A percentile compares a stretch with the other conserved stretches of the same genome.
These are phyloP conservation scores for Tritrichomonas musculus DNA, from an alignment of 208 protist genomes.

Conservation along the genomic window DNA sequence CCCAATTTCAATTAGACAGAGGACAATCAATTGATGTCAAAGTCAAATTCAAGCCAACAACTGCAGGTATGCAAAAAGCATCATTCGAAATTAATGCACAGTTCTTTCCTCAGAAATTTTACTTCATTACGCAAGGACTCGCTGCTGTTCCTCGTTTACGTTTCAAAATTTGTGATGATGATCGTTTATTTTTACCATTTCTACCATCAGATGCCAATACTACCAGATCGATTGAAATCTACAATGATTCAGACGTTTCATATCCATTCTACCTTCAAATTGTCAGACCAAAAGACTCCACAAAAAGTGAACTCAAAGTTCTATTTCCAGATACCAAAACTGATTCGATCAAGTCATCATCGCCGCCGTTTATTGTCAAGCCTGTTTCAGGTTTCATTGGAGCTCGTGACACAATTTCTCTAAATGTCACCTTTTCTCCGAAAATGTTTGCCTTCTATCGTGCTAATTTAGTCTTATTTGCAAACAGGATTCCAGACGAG, in stretches of 20 bases:
- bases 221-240: background rate
- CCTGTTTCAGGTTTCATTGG: background rate
- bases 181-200: background rate
- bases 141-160: background rate
- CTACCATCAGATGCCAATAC: constrained; percentile 10
- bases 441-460: constrained; percentile 1
- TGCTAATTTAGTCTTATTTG: background rate
- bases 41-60: background rate
- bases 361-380: background rate
- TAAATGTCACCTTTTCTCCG: background rate
- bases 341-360: background rate
- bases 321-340: background rate
- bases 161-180: background rate
- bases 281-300: background rate
- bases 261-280: constrained; percentile 27
- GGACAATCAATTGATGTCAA: constrained; percentile 9
- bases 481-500: constrained; percentile 10
- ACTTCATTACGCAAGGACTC: background rate
- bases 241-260: background rate
- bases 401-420: background rate
- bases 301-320: background rate
- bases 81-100: constrained; percentile 8
- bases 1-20: background rate
- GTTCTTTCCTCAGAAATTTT: constrained; percentile 10
- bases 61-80: background rate